Conservation (phyloP, 1,139 yeast species). For the Pneumocystis oryctolagi region DNA sequence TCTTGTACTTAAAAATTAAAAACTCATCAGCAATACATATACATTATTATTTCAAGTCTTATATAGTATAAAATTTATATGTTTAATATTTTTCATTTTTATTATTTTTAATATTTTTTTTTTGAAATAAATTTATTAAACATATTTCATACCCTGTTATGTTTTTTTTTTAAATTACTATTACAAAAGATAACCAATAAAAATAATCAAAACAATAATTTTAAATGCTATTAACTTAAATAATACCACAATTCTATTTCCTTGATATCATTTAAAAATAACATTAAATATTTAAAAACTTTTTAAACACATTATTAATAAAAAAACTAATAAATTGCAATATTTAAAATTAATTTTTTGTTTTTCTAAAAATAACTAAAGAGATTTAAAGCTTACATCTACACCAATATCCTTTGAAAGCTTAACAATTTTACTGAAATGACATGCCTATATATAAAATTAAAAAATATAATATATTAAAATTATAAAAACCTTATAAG, state of each 20-base stretch:
- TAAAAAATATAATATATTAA: neutral
- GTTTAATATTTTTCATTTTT: neutral
- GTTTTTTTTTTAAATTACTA: too few relatives aligned
- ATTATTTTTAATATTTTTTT: neutral
- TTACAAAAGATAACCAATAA: too few relatives aligned
- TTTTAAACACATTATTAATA: neutral
- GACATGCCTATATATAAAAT: neutral
- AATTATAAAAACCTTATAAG: conserved; percentile 66
- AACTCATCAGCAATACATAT: neutral
- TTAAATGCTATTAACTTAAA: neutral
- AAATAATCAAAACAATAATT: too few relatives aligned
- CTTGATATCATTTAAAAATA: neutral
- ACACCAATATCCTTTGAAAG: neutral
- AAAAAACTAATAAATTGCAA: neutral
- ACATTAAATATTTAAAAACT: neutral
- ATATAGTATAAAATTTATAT: neutral
- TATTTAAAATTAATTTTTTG: neutral
- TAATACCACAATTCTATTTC: conserved; percentile 1
- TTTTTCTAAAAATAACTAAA: neutral
- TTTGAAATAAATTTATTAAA: conserved; percentile 57
- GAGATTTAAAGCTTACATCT: neutral
- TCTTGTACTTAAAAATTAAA: neutral
- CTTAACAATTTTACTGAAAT: conserved; percentile 9
- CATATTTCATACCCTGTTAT: conserved; percentile 29
- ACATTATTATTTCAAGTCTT: neutral